phyloP scores from a whole-genome alignment of 23 red algal genomes.

The Gracilaria caudata region DNA sequence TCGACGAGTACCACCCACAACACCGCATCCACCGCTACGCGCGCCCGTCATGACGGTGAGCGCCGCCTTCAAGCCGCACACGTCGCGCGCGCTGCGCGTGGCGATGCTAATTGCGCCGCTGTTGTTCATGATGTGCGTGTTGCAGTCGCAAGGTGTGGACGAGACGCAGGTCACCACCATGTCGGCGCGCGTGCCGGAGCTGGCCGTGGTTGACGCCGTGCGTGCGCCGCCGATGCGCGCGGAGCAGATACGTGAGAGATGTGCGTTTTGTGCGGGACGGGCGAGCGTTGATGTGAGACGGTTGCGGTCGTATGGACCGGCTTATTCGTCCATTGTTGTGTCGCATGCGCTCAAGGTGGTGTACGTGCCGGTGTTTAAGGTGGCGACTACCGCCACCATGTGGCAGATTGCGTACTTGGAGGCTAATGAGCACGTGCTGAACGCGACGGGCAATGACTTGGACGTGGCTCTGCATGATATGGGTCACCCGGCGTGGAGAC shows the following conservation, averaged over 20 bases:
- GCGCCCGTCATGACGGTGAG: background rate
- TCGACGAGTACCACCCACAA: too few species aligned
- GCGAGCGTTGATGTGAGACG: background rate
- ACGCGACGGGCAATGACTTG: background rate
- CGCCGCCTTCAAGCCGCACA: background rate
- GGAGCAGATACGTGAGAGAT: too few species aligned
- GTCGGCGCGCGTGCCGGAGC: too few species aligned
- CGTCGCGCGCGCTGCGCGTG: background rate
- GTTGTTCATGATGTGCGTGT: background rate
- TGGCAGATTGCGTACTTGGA: constrained; percentile 63
- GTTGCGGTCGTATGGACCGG: constrained; percentile 45
- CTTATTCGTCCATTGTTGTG: constrained; percentile 65
- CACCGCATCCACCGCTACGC: too few species aligned
- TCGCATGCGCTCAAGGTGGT: constrained; percentile 54
- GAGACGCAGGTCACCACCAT: background rate
- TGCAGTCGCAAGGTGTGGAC: background rate
- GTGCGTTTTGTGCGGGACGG: background rate
- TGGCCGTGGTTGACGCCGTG: background rate
- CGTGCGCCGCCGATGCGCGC: too few species aligned
- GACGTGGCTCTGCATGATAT: constrained; percentile 51
- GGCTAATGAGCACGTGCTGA: constrained; percentile 36
- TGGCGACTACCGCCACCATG: constrained; percentile 57
- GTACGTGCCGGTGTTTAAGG: constrained; percentile 69
- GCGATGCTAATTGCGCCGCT: background rate
- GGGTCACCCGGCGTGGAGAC: constrained; percentile 36